phyloP scores from a whole-genome alignment of 768 basidiomycete species.

The Boletus edulis region DNA sequence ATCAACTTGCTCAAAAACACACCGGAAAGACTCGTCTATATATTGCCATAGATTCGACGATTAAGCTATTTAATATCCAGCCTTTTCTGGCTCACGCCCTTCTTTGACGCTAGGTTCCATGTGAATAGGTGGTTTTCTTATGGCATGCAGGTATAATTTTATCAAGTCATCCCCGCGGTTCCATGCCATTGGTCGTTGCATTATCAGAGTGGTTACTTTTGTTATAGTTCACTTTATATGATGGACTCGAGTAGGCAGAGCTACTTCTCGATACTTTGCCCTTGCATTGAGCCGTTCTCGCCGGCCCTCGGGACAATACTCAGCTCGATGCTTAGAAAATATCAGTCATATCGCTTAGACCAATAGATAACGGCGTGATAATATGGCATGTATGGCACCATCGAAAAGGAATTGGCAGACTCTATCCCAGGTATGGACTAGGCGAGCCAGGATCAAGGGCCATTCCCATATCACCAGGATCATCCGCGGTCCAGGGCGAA shows the following conservation, averaged over 20 bases:
- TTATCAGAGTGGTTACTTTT: conserved; percentile 13
- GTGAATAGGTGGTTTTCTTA: conserved; percentile 18
- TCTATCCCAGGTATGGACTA: background rate
- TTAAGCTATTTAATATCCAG: conserved; percentile 26
- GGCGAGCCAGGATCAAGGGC: background rate
- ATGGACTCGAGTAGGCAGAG: conserved; percentile 9
- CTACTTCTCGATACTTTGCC: background rate
- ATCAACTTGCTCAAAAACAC: conserved; percentile 8
- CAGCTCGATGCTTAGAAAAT: background rate
- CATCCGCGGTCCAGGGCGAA: too few species aligned
- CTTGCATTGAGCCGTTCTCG: background rate
- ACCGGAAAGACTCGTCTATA: conserved; percentile 22
- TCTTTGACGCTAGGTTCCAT: conserved; percentile 9
- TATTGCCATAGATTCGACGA: conserved; percentile 19
- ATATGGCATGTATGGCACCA: background rate
- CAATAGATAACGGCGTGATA: background rate
- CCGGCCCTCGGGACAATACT: too few species aligned
- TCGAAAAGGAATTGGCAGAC: background rate
- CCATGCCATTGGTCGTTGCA: conserved; percentile 11
- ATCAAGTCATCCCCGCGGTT: conserved; percentile 1
- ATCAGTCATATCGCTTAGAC: too few species aligned
- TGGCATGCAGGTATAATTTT: conserved; percentile 5
- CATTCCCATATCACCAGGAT: background rate
- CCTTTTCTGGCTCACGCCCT: conserved; percentile 9
- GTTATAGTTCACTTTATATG: conserved; percentile 27